These are phyloP conservation scores for Ustilago cynodontis DNA, from an alignment of 1,284 basidiomycete genomes.

Conservation along the genomic window DNA sequence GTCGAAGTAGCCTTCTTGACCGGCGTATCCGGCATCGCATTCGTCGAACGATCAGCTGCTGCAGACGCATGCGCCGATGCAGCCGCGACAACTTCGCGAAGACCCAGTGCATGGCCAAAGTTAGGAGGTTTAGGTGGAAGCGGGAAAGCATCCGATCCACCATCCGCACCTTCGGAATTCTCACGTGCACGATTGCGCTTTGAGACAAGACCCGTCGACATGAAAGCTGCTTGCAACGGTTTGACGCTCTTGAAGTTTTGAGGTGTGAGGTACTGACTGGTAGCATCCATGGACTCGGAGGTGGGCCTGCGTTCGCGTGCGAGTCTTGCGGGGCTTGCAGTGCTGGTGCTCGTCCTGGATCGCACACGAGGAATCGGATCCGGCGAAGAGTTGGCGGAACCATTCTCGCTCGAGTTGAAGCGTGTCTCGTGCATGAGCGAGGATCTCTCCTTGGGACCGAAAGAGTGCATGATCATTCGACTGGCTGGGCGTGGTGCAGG, in stretches of 20 bases:
- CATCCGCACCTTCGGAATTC: conserved; percentile 37
- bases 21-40: conserved; percentile 71
- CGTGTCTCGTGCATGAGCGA: conserved; percentile 54
- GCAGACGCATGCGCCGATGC: conserved; percentile 58
- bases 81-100: conserved; percentile 66
- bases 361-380: conserved; percentile 38
- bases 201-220: conserved; percentile 71
- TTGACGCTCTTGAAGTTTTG: conserved; percentile 71
- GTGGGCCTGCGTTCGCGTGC: conserved; percentile 39
- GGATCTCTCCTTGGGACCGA: conserved; percentile 55
- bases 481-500: conserved; percentile 29
- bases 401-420: conserved; percentile 45
- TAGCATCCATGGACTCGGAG: conserved; percentile 33
- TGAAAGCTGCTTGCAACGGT: conserved; percentile 71
- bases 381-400: conserved; percentile 40
- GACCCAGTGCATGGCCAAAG: conserved; percentile 56
- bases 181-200: conserved; percentile 61
- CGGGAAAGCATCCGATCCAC: conserved; percentile 43
- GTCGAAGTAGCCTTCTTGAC: conserved; percentile 61
- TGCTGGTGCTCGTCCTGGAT: conserved; percentile 35
- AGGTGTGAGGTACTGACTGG: conserved; percentile 62
- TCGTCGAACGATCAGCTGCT: conserved; percentile 20
- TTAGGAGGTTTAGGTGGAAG: conserved; percentile 50
- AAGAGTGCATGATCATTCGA: conserved; percentile 27
- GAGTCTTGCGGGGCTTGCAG: conserved; percentile 35